Evolutionary conservation across 2,329 filamentous ascomycete species (phyloP).

Genomic region (Ophiobolus disseminans): DNA sequence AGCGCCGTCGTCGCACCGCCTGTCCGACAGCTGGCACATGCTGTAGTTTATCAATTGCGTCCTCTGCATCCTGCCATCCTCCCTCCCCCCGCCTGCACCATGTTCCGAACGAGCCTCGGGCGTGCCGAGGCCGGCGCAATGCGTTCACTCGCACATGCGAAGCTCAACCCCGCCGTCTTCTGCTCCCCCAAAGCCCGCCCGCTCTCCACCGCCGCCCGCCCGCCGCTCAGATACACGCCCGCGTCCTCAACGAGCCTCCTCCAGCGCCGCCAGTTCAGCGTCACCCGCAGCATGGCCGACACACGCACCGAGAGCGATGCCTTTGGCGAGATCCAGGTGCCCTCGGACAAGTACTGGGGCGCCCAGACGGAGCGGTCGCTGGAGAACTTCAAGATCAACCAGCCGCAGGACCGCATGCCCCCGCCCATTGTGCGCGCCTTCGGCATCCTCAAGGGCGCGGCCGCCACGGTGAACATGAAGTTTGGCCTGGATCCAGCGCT

Average conservation of each 20-base stretch:
- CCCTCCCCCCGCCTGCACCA: constrained; percentile 17
- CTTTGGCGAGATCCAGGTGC: constrained; percentile 95
- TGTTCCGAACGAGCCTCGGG: constrained; percentile 45
- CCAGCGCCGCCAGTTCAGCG: constrained; percentile 41
- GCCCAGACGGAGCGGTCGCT: constrained; percentile 96
- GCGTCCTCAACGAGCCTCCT: constrained; percentile 23
- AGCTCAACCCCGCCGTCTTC: constrained; percentile 37
- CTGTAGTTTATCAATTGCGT: constrained; percentile 14
- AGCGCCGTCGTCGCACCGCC: neutral
- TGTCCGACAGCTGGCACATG: constrained; percentile 7
- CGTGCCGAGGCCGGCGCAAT: constrained; percentile 45
- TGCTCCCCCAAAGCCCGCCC: constrained; percentile 28
- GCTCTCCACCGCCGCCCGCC: constrained; percentile 37
- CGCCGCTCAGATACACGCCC: constrained; percentile 22
- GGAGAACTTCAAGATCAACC: constrained; percentile 99
- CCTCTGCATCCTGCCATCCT: neutral
- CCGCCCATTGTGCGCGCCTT: constrained; percentile 90
- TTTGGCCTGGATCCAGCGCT: constrained; percentile 90
- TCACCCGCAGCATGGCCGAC: constrained; percentile 46
- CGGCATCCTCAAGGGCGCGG: constrained; percentile 95
- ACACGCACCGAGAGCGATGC: constrained; percentile 93
- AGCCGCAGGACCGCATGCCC: constrained; percentile 98
- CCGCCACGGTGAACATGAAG: constrained; percentile 93
- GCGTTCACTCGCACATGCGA: constrained; percentile 47
- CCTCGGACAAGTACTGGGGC: constrained; percentile 95